These are phyloP conservation scores for Rhizopus delemar DNA, from an alignment of 371 early-diverging fungal genomes.

Conservation along the genomic window DNA sequence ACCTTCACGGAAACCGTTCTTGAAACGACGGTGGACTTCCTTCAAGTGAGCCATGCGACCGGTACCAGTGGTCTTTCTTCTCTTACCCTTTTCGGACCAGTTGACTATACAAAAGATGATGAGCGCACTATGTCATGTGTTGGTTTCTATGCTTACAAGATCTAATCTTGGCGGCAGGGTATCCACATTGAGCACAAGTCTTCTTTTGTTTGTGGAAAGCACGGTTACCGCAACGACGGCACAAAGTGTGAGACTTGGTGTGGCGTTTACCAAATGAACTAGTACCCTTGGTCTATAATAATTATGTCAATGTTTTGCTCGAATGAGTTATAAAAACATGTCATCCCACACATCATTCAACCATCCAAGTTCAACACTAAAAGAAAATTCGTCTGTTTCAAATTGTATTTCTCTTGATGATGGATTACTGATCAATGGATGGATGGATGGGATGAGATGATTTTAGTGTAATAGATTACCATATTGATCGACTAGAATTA, in stretches of 20 bases:
- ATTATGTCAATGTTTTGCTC: background rate
- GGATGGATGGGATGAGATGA: too few species aligned
- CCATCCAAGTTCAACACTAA: too few species aligned
- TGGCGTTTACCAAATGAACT: constrained; percentile 99
- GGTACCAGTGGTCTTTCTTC: constrained; percentile 97
- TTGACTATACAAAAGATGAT: constrained; percentile 55
- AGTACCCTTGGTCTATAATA: constrained; percentile 95
- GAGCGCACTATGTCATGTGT: too few species aligned
- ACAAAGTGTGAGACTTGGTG: constrained; percentile 98
- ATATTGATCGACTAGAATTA: too few species aligned
- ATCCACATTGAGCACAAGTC: constrained; percentile 98
- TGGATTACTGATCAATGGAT: too few species aligned
- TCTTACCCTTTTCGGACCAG: constrained; percentile 94
- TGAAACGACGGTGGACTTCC: constrained; percentile 86
- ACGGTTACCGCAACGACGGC: constrained; percentile 96
- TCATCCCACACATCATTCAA: too few species aligned
- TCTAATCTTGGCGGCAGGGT: constrained; percentile 96
- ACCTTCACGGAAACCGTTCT: constrained; percentile 95
- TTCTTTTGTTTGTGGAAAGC: constrained; percentile 99
- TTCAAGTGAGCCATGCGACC: constrained; percentile 97
- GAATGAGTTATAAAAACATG: too few species aligned
- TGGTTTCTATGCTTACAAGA: constrained; percentile 66
- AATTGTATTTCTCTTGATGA: background rate
- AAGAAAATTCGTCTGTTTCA: background rate
- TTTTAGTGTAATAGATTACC: too few species aligned